Base-by-base conservation (phyloP, 2,329 filamentous ascomycete genomes). In the Thermothelomyces thermophilus region DNA sequence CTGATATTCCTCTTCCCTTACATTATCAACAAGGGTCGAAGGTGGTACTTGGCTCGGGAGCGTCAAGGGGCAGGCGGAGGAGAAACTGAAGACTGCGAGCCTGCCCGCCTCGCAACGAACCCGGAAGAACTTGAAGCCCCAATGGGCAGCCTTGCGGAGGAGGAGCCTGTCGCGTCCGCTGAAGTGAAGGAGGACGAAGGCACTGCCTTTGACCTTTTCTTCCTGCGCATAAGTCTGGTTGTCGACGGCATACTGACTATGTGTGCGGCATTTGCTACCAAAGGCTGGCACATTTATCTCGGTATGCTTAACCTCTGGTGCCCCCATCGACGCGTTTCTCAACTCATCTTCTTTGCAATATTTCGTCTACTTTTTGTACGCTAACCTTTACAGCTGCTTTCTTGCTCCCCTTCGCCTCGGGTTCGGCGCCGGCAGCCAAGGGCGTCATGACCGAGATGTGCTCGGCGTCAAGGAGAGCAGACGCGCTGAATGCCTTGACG, bases 401-500 rank as follows among this genome's bases (percentile, higher is more conserved):
- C 22, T 62, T 87, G 1, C 70, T 88, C 0, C 84, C 84, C 0
- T 78, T 87, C 26, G 83, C 81, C 0, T 84, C 83, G 0, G 84
- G 84, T 0, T 83, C 83, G 0, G 84, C 82, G 0, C 76, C 83
- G 0, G 82, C 84, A 0, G 82, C 83, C 1, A 88, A 87, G 56
- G 84, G 84, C 0, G 81, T 84, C n/a, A 86, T 87, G 52, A 76
- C 85, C 0, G 78, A 84, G 50, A 84, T 87, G 82, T 82, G 82
- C 39, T 70, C 81, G 0, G 71, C 78, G 1, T 72, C 72, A 0
- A 76, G 84, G 48, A 73, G 83, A 0, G 74, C 78, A 0, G 84
- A 88, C 59, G 84, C 84, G 0, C 68, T 88, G 3, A 81, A 82
- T 34, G 83, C 81, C 0, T 81, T 88, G 11, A 86, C 82, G 0